Percentiles rank a stretch among this genome's conserved stretches.
phyloP scores from a whole-genome alignment of 495 filamentous ascomycete genomes.

The Daldinia childiae region DNA sequence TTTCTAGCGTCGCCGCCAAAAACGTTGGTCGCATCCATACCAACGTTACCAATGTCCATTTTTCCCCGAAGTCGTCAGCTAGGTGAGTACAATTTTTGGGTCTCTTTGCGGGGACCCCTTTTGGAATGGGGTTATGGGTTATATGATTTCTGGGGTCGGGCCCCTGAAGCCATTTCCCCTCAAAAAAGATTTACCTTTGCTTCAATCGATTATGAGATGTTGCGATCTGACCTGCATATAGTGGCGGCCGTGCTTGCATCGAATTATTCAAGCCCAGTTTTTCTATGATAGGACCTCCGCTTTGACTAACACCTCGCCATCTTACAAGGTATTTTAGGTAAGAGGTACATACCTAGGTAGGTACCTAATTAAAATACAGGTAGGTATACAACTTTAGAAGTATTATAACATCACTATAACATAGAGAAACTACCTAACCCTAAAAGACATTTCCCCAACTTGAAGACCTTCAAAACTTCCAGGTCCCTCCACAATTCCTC shows the following conservation, averaged over 20 bases:
- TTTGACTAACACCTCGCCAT: neutral
- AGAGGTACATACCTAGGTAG: no score
- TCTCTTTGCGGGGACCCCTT: conserved; percentile 23
- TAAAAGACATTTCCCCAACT: neutral
- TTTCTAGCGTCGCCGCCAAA: conserved; percentile 27
- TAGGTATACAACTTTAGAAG: neutral
- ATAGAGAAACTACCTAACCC: neutral
- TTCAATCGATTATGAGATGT: conserved; percentile 20
- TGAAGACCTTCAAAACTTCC: conserved; percentile 1
- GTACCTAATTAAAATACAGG: no score
- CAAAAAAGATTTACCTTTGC: conserved; percentile 10
- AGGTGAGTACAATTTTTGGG: neutral
- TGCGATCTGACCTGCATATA: conserved; percentile 37
- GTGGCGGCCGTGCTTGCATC: neutral
- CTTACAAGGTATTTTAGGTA: no score
- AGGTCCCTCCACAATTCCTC: conserved; percentile 13
- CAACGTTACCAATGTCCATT: conserved; percentile 18
- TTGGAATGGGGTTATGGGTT: conserved; percentile 7
- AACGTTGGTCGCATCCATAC: conserved; percentile 21
- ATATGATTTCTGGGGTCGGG: conserved; percentile 15
- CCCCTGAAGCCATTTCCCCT: conserved; percentile 11
- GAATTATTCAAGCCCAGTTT: conserved; percentile 10
- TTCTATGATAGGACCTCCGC: conserved; percentile 10
- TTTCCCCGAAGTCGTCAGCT: conserved; percentile 22
- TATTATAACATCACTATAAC: neutral